phyloP scores from a whole-genome alignment of 2,329 filamentous ascomycete genomes.

The Paracoccidioides lutzii region DNA sequence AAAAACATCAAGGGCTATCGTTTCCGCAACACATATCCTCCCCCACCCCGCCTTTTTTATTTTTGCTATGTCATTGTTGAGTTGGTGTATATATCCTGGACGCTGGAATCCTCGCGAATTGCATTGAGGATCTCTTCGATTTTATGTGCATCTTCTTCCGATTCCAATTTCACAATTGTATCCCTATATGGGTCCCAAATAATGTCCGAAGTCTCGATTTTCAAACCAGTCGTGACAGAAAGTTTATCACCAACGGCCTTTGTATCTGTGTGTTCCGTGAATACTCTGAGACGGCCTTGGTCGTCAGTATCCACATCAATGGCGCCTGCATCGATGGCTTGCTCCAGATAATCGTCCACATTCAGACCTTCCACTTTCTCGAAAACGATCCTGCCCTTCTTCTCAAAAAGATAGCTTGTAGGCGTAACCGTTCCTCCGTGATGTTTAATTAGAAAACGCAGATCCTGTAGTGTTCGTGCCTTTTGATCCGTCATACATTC shows the following conservation, averaged over 20 bases:
- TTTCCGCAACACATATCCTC: background rate
- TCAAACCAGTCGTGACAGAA: constrained; percentile 49
- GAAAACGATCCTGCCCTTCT: constrained; percentile 62
- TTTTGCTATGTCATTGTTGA: constrained; percentile 11
- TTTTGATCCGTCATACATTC: constrained; percentile 80
- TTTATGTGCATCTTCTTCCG: constrained; percentile 41
- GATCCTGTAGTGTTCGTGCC: constrained; percentile 56
- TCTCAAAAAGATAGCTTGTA: constrained; percentile 73
- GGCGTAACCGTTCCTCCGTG: constrained; percentile 57
- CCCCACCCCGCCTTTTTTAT: background rate
- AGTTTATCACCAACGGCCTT: constrained; percentile 52
- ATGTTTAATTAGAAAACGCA: constrained; percentile 59
- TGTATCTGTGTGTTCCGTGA: constrained; percentile 53
- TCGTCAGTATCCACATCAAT: constrained; percentile 43
- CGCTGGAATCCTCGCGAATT: constrained; percentile 52
- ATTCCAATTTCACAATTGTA: constrained; percentile 53
- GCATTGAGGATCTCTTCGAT: constrained; percentile 46
- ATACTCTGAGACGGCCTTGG: constrained; percentile 58
- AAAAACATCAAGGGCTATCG: constrained; percentile 9
- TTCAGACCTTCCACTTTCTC: constrained; percentile 41
- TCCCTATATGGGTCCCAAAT: constrained; percentile 77
- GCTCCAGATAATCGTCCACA: constrained; percentile 63
- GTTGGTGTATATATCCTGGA: constrained; percentile 73
- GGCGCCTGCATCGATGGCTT: constrained; percentile 72
- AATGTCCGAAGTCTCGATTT: constrained; percentile 64